Percentiles rank a stretch among this genome's conserved stretches.
phyloP scores from a whole-genome alignment of 139 green algal species.

The Coccomyxa sp. region DNA sequence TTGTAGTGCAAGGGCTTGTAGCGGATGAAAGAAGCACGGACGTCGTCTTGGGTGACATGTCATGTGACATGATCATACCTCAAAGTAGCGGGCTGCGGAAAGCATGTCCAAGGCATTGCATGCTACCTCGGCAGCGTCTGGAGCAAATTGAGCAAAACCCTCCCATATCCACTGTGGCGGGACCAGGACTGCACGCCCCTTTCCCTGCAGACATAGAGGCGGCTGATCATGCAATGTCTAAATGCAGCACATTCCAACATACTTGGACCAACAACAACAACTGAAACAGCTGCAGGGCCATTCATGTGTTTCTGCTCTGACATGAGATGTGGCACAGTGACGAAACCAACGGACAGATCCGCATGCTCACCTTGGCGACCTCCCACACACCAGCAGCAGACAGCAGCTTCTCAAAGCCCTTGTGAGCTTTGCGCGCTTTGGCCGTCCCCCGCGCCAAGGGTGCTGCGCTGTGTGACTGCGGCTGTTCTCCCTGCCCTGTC shows the following conservation, averaged over 20 bases:
- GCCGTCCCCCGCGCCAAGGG: not conserved
- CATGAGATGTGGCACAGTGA: not conserved
- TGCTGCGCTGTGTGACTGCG: not conserved
- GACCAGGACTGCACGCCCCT: slow-evolving; percentile 1
- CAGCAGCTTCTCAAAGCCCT: slow-evolving; percentile 26
- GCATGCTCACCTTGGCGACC: not conserved
- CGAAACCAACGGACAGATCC: not conserved
- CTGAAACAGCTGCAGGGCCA: not conserved
- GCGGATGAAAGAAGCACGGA: too few species aligned
- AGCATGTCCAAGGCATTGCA: slow-evolving; percentile 8
- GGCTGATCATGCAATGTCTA: too few species aligned
- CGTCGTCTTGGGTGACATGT: too few species aligned
- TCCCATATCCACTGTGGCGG: slow-evolving; percentile 25
- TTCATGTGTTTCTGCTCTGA: too few species aligned
- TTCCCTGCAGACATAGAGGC: slow-evolving; percentile 4
- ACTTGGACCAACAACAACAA: too few species aligned
- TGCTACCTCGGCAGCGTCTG: slow-evolving; percentile 22
- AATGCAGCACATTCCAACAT: not conserved
- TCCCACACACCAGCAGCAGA: slow-evolving; percentile 7
- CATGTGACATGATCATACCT: not conserved
- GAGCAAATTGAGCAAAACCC: slow-evolving; percentile 15
- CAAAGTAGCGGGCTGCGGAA: slow-evolving; percentile 22
- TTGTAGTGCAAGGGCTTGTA: too few species aligned
- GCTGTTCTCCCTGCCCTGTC: not conserved
- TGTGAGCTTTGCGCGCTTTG: slow-evolving; percentile 14